Evolutionary conservation across 805 yeast species (phyloP).

Genomic region (Martiniozyma abietophila): DNA sequence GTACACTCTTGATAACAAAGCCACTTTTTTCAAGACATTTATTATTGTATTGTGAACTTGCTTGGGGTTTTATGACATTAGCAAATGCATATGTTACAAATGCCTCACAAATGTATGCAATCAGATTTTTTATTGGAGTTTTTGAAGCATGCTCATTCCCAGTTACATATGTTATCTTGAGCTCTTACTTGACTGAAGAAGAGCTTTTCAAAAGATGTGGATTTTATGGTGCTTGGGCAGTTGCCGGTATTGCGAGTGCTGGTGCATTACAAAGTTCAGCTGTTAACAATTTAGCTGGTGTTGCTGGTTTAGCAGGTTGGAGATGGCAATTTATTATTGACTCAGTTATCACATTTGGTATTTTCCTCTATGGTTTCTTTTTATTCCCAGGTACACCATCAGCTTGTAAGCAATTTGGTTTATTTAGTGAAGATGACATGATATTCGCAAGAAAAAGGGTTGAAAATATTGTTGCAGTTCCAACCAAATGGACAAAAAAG

Average conservation of each 20-base stretch:
- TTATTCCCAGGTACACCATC: conserved; percentile 47
- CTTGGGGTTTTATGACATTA: conserved; percentile 21
- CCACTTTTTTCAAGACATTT: conserved; percentile 41
- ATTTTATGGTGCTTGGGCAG: conserved; percentile 14
- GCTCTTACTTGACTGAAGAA: conserved; percentile 11
- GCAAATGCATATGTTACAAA: conserved; percentile 34
- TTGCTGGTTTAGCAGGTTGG: conserved; percentile 52
- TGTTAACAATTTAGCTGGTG: conserved; percentile 37
- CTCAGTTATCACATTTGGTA: conserved; percentile 47
- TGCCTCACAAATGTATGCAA: conserved; percentile 41
- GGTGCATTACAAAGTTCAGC: conserved; percentile 56
- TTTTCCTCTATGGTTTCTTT: conserved; percentile 50
- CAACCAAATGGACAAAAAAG: conserved; percentile 35
- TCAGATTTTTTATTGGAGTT: conserved; percentile 52
- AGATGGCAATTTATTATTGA: conserved; percentile 67
- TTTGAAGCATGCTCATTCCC: conserved; percentile 59
- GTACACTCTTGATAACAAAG: conserved; percentile 35
- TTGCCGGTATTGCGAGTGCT: conserved; percentile 43
- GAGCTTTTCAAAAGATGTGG: conserved; percentile 16
- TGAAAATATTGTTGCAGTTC: conserved; percentile 23
- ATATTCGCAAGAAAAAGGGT: conserved; percentile 39
- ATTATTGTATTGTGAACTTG: conserved; percentile 50
- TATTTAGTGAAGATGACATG: conserved; percentile 33
- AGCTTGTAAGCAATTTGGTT: conserved; percentile 25
- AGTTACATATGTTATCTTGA: conserved; percentile 38